Percentiles rank a stretch among this genome's conserved stretches.
phyloP scores from a whole-genome alignment of 192 early-diverging fungal species.

The Lunasporangiospora selenospora region DNA sequence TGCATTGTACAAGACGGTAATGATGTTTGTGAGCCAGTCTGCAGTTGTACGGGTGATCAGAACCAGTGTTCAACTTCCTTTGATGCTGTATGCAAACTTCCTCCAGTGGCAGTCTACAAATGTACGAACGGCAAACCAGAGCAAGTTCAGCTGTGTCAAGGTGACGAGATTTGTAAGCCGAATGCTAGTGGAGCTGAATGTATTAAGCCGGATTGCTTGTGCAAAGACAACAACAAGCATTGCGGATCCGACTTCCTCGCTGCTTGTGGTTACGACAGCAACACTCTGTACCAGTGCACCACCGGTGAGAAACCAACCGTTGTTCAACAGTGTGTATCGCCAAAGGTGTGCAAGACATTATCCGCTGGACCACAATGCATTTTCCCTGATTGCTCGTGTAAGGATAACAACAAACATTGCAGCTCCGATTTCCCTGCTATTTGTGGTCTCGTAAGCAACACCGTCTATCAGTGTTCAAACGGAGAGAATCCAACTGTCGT shows the following conservation, averaged over 20 bases:
- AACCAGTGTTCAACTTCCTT: neutral
- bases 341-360: no score
- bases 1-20: no score
- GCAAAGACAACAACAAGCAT: neutral
- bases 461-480: no score
- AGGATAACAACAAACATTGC: neutral
- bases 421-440: neutral
- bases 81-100: neutral
- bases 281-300: constrained; percentile 1
- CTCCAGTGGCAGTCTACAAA: neutral
- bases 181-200: neutral
- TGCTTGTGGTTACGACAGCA: neutral
- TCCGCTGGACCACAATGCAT: neutral
- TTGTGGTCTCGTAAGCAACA: neutral
- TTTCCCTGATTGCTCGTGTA: neutral
- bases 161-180: neutral
- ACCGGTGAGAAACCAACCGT: no score
- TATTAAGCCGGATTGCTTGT: neutral
- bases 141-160: neutral
- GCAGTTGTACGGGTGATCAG: neutral
- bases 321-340: no score
- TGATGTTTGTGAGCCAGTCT: no score
- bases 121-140: neutral
- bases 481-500: no score
- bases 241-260: neutral